Evolutionary conservation across 108 stramenopile species (phyloP).

Genomic region (Conticribra guillardii): DNA sequence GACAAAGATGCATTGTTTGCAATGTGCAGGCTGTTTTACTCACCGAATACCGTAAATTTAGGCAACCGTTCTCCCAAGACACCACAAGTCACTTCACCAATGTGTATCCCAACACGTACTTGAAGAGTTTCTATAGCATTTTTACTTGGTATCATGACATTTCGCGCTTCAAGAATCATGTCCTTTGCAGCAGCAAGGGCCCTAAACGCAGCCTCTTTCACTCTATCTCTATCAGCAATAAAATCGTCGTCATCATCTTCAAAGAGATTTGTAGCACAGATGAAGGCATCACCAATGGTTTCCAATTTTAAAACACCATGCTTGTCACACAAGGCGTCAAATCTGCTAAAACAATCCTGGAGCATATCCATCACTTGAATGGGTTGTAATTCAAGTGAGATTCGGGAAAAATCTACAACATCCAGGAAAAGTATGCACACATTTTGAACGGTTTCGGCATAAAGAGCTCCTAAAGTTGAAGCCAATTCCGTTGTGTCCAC

Average conservation of each 20-base stretch:
- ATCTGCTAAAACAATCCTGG: slow-evolving; percentile 21
- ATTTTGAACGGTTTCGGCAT: slow-evolving; percentile 39
- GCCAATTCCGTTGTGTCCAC: slow-evolving; percentile 3
- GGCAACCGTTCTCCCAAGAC: slow-evolving; percentile 33
- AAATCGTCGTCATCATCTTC: neutral
- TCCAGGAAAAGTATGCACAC: slow-evolving; percentile 36
- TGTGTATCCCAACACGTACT: slow-evolving; percentile 34
- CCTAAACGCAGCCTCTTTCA: slow-evolving; percentile 27
- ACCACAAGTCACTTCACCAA: slow-evolving; percentile 25
- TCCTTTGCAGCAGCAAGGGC: slow-evolving; percentile 29
- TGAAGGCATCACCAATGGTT: slow-evolving; percentile 42
- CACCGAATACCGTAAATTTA: slow-evolving; percentile 30
- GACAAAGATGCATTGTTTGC: neutral
- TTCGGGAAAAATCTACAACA: slow-evolving; percentile 39
- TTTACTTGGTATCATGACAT: slow-evolving; percentile 9
- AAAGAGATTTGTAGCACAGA: slow-evolving; percentile 27
- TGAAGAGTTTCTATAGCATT: slow-evolving; percentile 2
- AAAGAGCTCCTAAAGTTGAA: slow-evolving; percentile 22
- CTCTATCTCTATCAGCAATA: neutral
- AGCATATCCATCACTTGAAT: slow-evolving; percentile 46
- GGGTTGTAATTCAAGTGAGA: slow-evolving; percentile 22
- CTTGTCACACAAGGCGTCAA: slow-evolving; percentile 33
- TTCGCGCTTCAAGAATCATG: slow-evolving; percentile 18
- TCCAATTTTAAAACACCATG: slow-evolving; percentile 43
- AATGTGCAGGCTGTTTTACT: neutral